A percentile compares a stretch with the other conserved stretches of the same genome.
Evolutionary conservation across 2,329 filamentous ascomycete genomes (phyloP).

Genomic region (Rutstroemia sp.): DNA sequence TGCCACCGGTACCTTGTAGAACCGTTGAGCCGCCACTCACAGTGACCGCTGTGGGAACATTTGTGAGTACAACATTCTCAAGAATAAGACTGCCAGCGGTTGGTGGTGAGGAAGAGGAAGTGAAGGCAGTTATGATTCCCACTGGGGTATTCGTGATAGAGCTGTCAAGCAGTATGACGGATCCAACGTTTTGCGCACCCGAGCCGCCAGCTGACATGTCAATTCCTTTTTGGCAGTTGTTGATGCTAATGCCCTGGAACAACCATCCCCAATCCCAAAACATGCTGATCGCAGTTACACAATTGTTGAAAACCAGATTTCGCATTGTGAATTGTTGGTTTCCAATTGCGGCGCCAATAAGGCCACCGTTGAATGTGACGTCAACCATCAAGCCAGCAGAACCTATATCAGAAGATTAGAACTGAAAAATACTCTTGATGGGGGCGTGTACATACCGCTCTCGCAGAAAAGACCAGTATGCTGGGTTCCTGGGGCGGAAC

Average conservation of each 20-base stretch:
- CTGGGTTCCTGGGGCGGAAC: constrained; percentile 34
- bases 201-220: constrained; percentile 39
- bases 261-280: constrained; percentile 48
- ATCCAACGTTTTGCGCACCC: constrained; percentile 42
- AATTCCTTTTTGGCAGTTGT: constrained; percentile 45
- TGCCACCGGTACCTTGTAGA: constrained; percentile 58
- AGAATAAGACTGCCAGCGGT: constrained; percentile 75
- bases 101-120: constrained; percentile 43
- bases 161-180: constrained; percentile 49
- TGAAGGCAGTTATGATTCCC: constrained; percentile 42
- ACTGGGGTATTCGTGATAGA: constrained; percentile 41
- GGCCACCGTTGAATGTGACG: constrained; percentile 52
- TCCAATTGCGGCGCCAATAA: constrained; percentile 51
- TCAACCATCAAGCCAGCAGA: constrained; percentile 55
- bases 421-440: constrained; percentile 27
- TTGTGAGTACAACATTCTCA: constrained; percentile 76
- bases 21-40: constrained; percentile 42
- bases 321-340: constrained; percentile 59
- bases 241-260: constrained; percentile 42
- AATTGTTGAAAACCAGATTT: constrained; percentile 40
- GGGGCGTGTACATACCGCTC: constrained; percentile 32
- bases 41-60: constrained; percentile 57
- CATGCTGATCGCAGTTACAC: not conserved
- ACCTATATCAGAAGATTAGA: constrained; percentile 17
- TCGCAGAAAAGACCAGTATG: constrained; percentile 49